Percentiles rank a stretch among this genome's conserved stretches.
phyloP scores from a whole-genome alignment of 805 yeast species.

The Sugiyamaella chiloensis region DNA sequence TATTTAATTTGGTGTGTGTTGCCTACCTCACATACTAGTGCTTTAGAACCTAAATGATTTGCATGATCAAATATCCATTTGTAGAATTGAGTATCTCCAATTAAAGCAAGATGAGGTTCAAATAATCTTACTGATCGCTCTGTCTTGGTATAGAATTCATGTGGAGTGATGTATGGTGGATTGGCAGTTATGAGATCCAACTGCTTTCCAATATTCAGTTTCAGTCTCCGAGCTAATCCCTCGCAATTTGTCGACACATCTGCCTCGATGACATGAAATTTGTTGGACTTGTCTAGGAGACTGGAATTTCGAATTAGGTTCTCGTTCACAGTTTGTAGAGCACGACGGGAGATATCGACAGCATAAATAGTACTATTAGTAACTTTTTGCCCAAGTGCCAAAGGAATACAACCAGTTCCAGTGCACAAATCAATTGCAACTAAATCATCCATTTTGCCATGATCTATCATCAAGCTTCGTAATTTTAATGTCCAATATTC shows the following conservation, averaged over 20 bases:
- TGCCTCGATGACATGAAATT: constrained; percentile 10
- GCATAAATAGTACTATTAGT: constrained; percentile 38
- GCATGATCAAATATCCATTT: constrained; percentile 49
- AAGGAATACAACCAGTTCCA: constrained; percentile 84
- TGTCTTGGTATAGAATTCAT: constrained; percentile 44
- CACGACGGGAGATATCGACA: constrained; percentile 54
- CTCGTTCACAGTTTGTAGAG: constrained; percentile 48
- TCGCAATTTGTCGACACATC: constrained; percentile 15
- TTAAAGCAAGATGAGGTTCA: constrained; percentile 79
- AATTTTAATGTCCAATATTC: constrained; percentile 77
- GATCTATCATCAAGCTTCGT: constrained; percentile 22
- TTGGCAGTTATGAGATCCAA: constrained; percentile 69
- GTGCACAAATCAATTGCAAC: constrained; percentile 69
- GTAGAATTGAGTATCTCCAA: constrained; percentile 76
- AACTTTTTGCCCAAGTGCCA: constrained; percentile 42
- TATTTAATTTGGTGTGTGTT: constrained; percentile 50
- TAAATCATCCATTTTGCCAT: background rate
- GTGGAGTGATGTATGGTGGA: constrained; percentile 78
- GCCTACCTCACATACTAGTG: constrained; percentile 79
- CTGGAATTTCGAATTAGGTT: constrained; percentile 35
- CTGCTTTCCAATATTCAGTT: background rate
- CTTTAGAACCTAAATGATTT: constrained; percentile 42
- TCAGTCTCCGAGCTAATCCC: background rate
- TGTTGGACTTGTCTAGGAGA: background rate
- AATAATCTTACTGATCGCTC: constrained; percentile 62